phyloP scores from a whole-genome alignment of 176 grass and related monocot genomes.

The Eragrostis nindensis region DNA sequence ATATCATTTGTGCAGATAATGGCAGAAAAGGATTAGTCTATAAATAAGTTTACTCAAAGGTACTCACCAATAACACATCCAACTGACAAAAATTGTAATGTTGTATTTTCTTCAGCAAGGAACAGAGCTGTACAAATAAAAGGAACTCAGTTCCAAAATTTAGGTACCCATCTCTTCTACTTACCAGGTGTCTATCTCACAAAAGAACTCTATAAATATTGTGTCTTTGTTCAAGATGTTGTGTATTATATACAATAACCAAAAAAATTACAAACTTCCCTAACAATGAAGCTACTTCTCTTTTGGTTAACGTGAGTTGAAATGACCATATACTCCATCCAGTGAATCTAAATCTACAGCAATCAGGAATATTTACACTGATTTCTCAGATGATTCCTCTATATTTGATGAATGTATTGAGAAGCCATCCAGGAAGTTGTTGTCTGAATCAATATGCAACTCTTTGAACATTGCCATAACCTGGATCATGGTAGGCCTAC shows the following conservation, averaged over 20 bases:
- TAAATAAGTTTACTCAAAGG: background rate
- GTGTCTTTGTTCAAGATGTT: constrained; percentile 5
- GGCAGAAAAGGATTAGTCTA: background rate
- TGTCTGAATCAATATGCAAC: constrained; percentile 52
- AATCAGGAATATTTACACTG: constrained; percentile 30
- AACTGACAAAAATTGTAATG: background rate
- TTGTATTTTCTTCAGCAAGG: constrained; percentile 6
- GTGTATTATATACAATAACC: constrained; percentile 41
- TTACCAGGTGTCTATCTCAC: background rate
- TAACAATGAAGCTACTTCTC: constrained; percentile 22
- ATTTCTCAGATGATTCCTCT: constrained; percentile 52
- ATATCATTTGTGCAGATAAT: background rate
- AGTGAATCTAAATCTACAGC: constrained; percentile 32
- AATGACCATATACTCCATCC: constrained; percentile 12
- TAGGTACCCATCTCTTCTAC: constrained; percentile 1
- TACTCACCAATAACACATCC: background rate
- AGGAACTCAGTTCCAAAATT: too few species aligned
- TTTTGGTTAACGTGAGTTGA: constrained; percentile 11
- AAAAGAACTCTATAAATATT: constrained; percentile 21
- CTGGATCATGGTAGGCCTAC: constrained; percentile 71
- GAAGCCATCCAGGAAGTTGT: constrained; percentile 56
- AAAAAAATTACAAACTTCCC: too few species aligned
- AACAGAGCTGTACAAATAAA: constrained; percentile 5
- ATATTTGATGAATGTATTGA: constrained; percentile 37
- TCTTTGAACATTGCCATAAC: constrained; percentile 78